Conservation (phyloP, 805 yeast genomes). For the Tetrapisispora namnaoensis region DNA sequence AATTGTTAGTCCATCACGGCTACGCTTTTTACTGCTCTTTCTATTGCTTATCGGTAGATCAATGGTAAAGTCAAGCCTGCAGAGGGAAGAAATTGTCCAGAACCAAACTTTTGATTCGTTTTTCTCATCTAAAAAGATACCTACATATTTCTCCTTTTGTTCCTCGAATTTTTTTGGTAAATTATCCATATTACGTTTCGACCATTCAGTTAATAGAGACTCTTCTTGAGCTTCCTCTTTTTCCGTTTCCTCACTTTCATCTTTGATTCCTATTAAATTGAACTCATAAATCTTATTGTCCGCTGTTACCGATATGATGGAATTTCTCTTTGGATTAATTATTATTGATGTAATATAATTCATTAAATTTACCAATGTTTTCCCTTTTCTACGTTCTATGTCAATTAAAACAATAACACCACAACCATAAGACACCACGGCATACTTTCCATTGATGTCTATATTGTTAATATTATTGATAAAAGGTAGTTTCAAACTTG, state of each 20-base stretch:
- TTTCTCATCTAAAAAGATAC: constrained; percentile 45
- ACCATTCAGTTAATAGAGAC: constrained; percentile 57
- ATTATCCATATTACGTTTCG: constrained; percentile 61
- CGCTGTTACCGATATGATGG: constrained; percentile 56
- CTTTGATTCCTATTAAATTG: constrained; percentile 17
- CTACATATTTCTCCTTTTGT: constrained; percentile 60
- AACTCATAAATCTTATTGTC: constrained; percentile 73
- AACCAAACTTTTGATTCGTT: constrained; percentile 54
- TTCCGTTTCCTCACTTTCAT: constrained; percentile 4
- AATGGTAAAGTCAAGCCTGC: constrained; percentile 55
- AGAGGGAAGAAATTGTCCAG: constrained; percentile 80
- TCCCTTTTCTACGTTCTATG: constrained; percentile 22
- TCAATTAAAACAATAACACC: constrained; percentile 51
- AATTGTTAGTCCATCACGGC: constrained; percentile 36
- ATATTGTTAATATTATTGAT: constrained; percentile 43
- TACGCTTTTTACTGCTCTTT: constrained; percentile 30
- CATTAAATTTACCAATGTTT: constrained; percentile 48
- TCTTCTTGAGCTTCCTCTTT: constrained; percentile 3
- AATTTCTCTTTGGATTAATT: constrained; percentile 39
- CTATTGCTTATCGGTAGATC: constrained; percentile 40
- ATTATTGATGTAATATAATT: constrained; percentile 50
- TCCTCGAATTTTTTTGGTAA: constrained; percentile 56
- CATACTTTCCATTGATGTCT: constrained; percentile 38
- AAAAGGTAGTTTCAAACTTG: constrained; percentile 35
- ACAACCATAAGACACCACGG: constrained; percentile 52